phyloP scores from a whole-genome alignment of 1,284 basidiomycete genomes.

The Clitocybe nebularis region DNA sequence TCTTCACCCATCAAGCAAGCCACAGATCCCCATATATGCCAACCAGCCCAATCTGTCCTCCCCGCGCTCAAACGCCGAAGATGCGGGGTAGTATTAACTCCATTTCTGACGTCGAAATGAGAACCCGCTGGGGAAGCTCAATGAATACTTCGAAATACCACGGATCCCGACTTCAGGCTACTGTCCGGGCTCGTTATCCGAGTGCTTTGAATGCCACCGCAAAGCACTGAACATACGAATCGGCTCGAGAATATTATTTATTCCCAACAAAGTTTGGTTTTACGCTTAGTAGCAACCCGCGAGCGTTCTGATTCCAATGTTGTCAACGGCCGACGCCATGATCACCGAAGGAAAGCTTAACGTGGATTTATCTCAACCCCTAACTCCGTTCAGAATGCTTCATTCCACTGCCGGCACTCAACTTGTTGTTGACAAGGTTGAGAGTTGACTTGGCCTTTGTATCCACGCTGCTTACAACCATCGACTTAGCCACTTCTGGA shows the following conservation, averaged over 20 bases:
- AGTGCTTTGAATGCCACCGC: not conserved
- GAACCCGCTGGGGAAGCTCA: not conserved
- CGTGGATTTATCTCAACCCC: too few species aligned
- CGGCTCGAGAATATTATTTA: not conserved
- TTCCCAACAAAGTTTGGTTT: constrained; percentile 8
- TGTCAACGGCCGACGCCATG: constrained; percentile 3
- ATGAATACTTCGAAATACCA: not conserved
- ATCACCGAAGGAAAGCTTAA: not conserved
- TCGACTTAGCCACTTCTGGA: too few species aligned
- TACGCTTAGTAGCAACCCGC: constrained; percentile 2
- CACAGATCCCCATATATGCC: too few species aligned
- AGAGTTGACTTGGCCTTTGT: not conserved
- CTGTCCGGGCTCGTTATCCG: not conserved
- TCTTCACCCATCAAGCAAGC: too few species aligned
- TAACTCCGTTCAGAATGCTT: too few species aligned
- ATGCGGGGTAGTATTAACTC: not conserved
- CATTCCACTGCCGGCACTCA: too few species aligned
- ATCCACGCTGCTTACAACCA: too few species aligned
- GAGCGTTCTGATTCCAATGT: not conserved
- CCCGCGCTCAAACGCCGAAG: constrained; percentile 8
- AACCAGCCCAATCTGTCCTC: not conserved
- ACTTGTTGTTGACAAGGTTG: too few species aligned
- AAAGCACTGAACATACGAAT: not conserved
- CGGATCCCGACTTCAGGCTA: not conserved
- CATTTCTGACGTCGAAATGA: not conserved